Base-by-base conservation (phyloP, 768 basidiomycete species). In the Chalciporus chontae region DNA sequence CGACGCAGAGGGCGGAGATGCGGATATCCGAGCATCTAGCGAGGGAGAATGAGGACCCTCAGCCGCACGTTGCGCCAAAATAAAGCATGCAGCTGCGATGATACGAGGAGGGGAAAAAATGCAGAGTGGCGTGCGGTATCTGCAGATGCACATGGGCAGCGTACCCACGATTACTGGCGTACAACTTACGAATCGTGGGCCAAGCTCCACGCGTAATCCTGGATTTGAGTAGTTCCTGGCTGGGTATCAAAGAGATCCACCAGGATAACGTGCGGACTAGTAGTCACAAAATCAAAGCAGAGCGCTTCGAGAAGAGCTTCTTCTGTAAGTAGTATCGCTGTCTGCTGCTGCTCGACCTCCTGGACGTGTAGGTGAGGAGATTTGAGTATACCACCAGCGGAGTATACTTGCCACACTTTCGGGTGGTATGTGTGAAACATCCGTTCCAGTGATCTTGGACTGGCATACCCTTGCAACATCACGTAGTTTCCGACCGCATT, bases 161-260 rank as follows among this genome's bases (percentile, higher is more conserved):
- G 45, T 36, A 40, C 36, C 26, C n/a, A 32, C 43, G 32, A 44
- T 29, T 21, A 38, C 18, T 26, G 31, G 40, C 31, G 43, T 19
- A 13, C 37, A 31, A 77, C 77, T 68, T 51, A 92, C 90, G 90
- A 90, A 72, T 93, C 90, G 68, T 90, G 87, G 13, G 89, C 85
- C 44, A 93, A 73, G 53, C 87, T 88, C 91, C 90, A 93, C 11
- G 88, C 83, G 60, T 80, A 84, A 61, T 90, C 89, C 65, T 87
- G 81, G 31, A 85, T 64, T 29, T 72, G 66, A 17, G 62, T 46
- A 31, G 74, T 76, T 38, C 74, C 72, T 53, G 76, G 75, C 39
- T 77, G 68, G 8, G 74, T 70, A 48, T 84, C 79, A 59, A 90
- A 85, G 10, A 91, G 71, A 53, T 90, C 84, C 39, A 87, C 80